Evolutionary conservation across 768 basidiomycete genomes (phyloP), one percentile per base, ranked within the genome.

Genomic region (Chalciporus pseudorubinellus): DNA sequence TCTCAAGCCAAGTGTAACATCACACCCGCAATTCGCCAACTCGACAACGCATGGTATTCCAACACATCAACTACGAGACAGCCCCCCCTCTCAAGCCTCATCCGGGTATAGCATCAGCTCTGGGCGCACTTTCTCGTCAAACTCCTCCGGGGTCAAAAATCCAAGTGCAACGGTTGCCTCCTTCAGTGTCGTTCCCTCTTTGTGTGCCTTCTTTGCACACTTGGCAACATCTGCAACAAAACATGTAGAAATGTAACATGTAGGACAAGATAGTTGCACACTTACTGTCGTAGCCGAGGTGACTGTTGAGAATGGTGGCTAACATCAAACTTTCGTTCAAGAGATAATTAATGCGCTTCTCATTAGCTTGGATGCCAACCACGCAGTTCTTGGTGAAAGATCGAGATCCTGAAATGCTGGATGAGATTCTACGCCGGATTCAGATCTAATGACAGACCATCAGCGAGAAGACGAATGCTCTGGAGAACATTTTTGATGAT

Each of bases 191-290:
- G 86, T 90, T 22, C 97, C 97, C 72, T 99, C 94, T 70, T 89
- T 92, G 79, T 98, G 97, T n/a, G 97, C 97, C 71, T 98, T 98
- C 82, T 99, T 99, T 24, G 97, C 97, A 64, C 90, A 92, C 74
- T 91, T 94, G 44, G 97, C 97, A 44, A 98, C 97, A 72, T 97
- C 94, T 98, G 65, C 39, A 38, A 54, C 39, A 13, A 20, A 16
- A 18, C 6, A 1, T 36, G 64, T 8, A 66, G 56, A 40, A 56
- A 49, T 18, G 10, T 47, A 26, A 33, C 18, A 21, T 21, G n/a
- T 40, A 28, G 8, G 6, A 43, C 16, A 1, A 34, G 39, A 51
- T n/a, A 41, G 48, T 53, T 44, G n/a, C 45, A 50, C 49, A 77
- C 93, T 72, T 61, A 92, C 92, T 97, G 76, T 98, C 97, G 69